Conservation (phyloP, 306 rosid species). For the Sindora glabra region DNA sequence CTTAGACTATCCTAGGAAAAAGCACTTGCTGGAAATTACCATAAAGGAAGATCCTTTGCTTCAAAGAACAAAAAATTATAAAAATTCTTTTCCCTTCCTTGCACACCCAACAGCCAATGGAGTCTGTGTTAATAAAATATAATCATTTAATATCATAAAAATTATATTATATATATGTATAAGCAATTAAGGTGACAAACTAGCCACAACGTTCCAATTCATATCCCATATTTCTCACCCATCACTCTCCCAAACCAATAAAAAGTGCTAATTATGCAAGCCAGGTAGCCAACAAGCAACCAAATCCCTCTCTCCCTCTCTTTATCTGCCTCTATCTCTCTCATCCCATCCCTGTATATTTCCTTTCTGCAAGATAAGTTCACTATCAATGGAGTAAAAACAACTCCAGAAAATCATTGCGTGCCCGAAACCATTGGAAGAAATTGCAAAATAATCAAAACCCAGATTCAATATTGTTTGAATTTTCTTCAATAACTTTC, state of each 20-base stretch:
- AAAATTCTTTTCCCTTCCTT: slow-evolving; percentile 31
- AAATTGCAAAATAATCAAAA: slow-evolving; percentile 17
- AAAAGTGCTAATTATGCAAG: slow-evolving; percentile 34
- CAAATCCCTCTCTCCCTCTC: slow-evolving; percentile 1
- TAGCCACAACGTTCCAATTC: background rate
- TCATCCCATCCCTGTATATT: background rate
- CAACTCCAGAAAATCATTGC: slow-evolving; percentile 48
- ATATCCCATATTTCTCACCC: background rate
- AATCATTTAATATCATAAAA: no score
- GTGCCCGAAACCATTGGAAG: slow-evolving; percentile 36
- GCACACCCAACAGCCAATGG: background rate
- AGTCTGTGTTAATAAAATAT: no score
- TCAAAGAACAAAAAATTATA: slow-evolving; percentile 36
- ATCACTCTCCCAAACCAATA: slow-evolving; percentile 30
- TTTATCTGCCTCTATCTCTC: background rate
- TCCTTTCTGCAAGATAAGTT: slow-evolving; percentile 9
- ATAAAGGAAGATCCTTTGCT: slow-evolving; percentile 51
- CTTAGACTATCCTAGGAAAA: background rate
- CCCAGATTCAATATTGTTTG: background rate
- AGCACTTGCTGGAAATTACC: background rate
- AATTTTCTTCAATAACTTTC: background rate
- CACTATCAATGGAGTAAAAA: slow-evolving; percentile 50
- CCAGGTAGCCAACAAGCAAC: slow-evolving; percentile 36
- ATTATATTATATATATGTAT: background rate
- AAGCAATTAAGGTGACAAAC: slow-evolving; percentile 14